phyloP scores from a whole-genome alignment of 2,329 filamentous ascomycete species.

The Paraconiothyrium brasiliense region DNA sequence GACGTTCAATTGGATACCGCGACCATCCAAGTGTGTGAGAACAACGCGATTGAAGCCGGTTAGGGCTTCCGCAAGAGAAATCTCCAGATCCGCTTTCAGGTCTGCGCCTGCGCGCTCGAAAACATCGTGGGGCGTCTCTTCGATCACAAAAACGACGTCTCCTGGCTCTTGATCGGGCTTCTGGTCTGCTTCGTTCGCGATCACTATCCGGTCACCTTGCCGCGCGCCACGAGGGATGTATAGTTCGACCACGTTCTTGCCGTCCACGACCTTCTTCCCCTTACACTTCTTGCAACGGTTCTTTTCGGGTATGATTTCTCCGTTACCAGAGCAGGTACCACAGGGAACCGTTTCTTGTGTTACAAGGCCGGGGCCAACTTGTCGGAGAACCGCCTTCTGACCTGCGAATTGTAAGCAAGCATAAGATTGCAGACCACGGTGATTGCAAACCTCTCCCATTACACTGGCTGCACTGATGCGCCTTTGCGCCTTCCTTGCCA shows the following conservation, averaged over 20 bases:
- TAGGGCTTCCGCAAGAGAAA: constrained; percentile 85
- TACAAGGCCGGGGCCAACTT: constrained; percentile 85
- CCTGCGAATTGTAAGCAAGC: constrained; percentile 55
- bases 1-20: constrained; percentile 84
- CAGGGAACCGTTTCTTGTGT: constrained; percentile 83
- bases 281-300: constrained; percentile 99
- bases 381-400: constrained; percentile 77
- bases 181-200: constrained; percentile 95
- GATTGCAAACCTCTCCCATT: constrained; percentile 70
- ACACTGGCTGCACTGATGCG: constrained; percentile 83
- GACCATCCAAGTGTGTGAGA: constrained; percentile 89
- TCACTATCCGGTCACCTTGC: constrained; percentile 85
- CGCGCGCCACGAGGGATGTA: constrained; percentile 87
- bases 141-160: constrained; percentile 89
- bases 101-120: constrained; percentile 88
- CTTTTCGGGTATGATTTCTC: constrained; percentile 90
- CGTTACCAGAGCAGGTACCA: constrained; percentile 84
- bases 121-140: constrained; percentile 80
- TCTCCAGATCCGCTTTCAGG: constrained; percentile 79
- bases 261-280: constrained; percentile 83
- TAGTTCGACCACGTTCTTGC: constrained; percentile 94
- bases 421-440: not conserved
- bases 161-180: constrained; percentile 87
- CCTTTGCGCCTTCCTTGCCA: constrained; percentile 90
- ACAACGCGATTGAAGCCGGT: constrained; percentile 91